phyloP scores from a whole-genome alignment of 805 yeast species.

The Metschnikowia hibisci region DNA sequence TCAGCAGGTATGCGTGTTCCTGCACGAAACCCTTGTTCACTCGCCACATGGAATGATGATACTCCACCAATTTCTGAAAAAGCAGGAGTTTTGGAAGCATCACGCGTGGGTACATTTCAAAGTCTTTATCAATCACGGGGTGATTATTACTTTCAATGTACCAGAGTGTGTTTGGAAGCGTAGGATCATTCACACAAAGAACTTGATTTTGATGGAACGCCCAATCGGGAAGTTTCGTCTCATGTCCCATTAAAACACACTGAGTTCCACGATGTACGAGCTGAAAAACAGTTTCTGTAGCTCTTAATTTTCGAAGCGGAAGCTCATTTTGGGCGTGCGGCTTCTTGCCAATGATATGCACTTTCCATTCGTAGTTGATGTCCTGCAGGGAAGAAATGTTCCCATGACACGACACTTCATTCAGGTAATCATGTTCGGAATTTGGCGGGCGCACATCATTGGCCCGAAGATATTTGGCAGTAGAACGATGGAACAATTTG shows the following conservation, averaged over 20 bases:
- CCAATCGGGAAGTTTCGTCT: conserved; percentile 74
- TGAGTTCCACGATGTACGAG: conserved; percentile 61
- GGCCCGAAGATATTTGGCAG: conserved; percentile 68
- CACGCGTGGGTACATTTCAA: conserved; percentile 19
- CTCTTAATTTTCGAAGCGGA: conserved; percentile 38
- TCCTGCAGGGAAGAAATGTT: conserved; percentile 55
- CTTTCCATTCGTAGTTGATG: conserved; percentile 63
- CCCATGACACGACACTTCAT: conserved; percentile 75
- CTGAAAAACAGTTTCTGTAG: conserved; percentile 68
- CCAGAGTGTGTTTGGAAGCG: conserved; percentile 66
- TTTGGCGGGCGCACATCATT: conserved; percentile 79
- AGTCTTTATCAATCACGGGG: conserved; percentile 37
- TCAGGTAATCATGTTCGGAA: conserved; percentile 85
- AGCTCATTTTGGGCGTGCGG: conserved; percentile 32
- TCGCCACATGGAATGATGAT: conserved; percentile 54
- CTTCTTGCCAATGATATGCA: conserved; percentile 42
- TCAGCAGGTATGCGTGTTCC: conserved; percentile 46
- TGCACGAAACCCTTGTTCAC: conserved; percentile 45
- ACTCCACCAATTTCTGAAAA: conserved; percentile 49
- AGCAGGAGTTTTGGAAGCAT: conserved; percentile 36
- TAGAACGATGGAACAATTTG: conserved; percentile 63
- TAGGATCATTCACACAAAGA: conserved; percentile 74
- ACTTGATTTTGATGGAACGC: conserved; percentile 86
- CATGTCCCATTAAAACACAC: conserved; percentile 75
- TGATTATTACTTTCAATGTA: conserved; percentile 63